Conservation (phyloP, 2,329 filamentous ascomycete genomes). For the Fusarium sp. region DNA sequence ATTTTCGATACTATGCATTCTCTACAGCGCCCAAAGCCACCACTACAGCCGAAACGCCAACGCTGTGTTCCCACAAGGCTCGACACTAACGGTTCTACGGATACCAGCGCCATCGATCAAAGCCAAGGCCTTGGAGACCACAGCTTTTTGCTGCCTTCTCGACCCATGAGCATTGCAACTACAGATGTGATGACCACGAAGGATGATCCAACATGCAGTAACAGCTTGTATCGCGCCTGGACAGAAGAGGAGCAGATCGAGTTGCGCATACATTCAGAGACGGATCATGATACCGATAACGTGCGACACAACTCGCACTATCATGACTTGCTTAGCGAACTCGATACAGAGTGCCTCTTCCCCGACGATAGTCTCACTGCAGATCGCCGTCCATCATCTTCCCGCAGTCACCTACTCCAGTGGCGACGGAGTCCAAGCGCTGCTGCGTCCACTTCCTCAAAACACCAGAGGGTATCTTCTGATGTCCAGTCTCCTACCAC, state of each 20-base stretch:
- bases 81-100: conserved; percentile 13
- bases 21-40: conserved; percentile 23
- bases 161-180: conserved; percentile 37
- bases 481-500: conserved; percentile 29
- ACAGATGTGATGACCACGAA: conserved; percentile 25
- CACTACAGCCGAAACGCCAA: conserved; percentile 20
- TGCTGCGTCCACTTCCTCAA: conserved; percentile 22
- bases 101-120: conserved; percentile 3
- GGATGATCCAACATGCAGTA: conserved; percentile 5
- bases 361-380: conserved; percentile 23
- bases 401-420: conserved; percentile 38
- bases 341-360: conserved; percentile 35
- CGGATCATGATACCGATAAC: conserved; percentile 4
- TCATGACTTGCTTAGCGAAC: conserved; percentile 34
- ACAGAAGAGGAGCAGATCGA: conserved; percentile 30
- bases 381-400: conserved; percentile 41
- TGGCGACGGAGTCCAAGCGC: conserved; percentile 33
- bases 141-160: conserved; percentile 38
- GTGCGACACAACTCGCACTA: conserved; percentile 24
- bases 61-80: conserved; percentile 22
- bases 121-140: conserved; percentile 28
- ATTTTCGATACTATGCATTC: conserved; percentile 27
- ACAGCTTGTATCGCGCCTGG: conserved; percentile 21
- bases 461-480: conserved; percentile 37
- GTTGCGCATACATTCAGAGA: conserved; percentile 24